phyloP scores from a whole-genome alignment of 2,329 filamentous ascomycete genomes.

The Aureobasidium pullulans region DNA sequence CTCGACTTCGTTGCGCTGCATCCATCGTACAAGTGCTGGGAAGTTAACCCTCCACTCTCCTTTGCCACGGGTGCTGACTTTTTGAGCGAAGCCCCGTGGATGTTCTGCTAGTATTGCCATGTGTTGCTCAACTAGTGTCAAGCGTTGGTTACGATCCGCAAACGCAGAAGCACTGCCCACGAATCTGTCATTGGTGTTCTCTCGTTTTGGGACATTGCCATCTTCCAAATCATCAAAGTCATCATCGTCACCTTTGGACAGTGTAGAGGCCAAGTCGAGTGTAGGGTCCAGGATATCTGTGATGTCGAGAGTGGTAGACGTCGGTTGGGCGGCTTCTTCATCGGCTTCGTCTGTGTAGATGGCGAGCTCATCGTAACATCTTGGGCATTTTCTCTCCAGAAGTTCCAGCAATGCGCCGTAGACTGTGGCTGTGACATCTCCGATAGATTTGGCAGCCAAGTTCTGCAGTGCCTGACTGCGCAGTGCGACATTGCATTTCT shows the following conservation, averaged over 20 bases:
- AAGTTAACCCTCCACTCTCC: slow-evolving; percentile 83
- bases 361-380: slow-evolving; percentile 55
- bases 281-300: slow-evolving; percentile 33
- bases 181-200: slow-evolving; percentile 12
- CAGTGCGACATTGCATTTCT: slow-evolving; percentile 74
- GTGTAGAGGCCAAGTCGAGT: slow-evolving; percentile 31
- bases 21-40: slow-evolving; percentile 57
- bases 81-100: slow-evolving; percentile 59
- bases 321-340: slow-evolving; percentile 27
- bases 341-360: slow-evolving; percentile 36
- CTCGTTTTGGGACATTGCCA: slow-evolving; percentile 21
- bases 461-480: slow-evolving; percentile 70
- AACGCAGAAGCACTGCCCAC: slow-evolving; percentile 21
- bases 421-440: slow-evolving; percentile 66
- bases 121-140: slow-evolving; percentile 62
- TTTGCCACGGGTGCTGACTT: slow-evolving; percentile 54
- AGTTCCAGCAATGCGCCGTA: slow-evolving; percentile 67
- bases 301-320: slow-evolving; percentile 35
- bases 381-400: slow-evolving; percentile 60
- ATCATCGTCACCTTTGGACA: slow-evolving; percentile 18
- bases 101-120: slow-evolving; percentile 66
- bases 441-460: slow-evolving; percentile 64
- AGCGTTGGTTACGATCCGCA: slow-evolving; percentile 33
- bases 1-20: slow-evolving; percentile 75
- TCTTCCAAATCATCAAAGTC: slow-evolving; percentile 25